Base-by-base conservation (phyloP, 2,329 filamentous ascomycete genomes). In the Aspergillus quadricinctus region DNA sequence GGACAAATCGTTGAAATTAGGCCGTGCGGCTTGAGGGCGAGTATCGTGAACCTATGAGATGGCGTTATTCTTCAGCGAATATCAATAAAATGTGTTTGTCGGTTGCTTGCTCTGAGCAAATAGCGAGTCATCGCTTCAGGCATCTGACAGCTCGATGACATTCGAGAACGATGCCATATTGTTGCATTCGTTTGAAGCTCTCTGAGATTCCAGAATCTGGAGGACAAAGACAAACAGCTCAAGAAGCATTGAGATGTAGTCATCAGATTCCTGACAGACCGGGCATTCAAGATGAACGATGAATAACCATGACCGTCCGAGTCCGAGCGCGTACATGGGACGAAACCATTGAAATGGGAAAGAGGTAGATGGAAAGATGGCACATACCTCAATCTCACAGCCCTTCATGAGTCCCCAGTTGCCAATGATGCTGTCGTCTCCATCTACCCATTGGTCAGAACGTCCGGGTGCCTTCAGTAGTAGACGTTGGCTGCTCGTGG, bases 1-100 rank as follows among this genome's bases (percentile, higher is more conserved):
- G 46, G 88, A 88, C 48, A 89, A 83, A 76, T 96, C 92, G 63
- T 83, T 88, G 76, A 89, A 91, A 75, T 97, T 92, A 60, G 85
- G 85, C 61, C 89, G 87, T 60, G 87, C 85, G 50, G 83, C 83
- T 49, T 86, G 82, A 49, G 92, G 92, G 53, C 93, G 88, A 53
- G 84, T 88, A 75, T 97, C 93, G 64, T 81, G 78, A 63, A 96
- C 86, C 92, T 96, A 50, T 46, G 41, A 27, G 35, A 25, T 49
- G 48, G 19, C 9, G 48, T 55, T 55, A 49, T 43, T n/a, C 6
- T 37, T 37, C 52, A 21, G 49, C 25, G 7, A 53, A 60, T 23
- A 46, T 19, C 27, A 7, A 27, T 37, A 29, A 10, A 41, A 37
- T 37, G 14, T 17, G 14, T 5, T 37, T 14, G 31, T 37, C 31